Conservation (phyloP, 768 basidiomycete species). For the Leccinum aurantiacum region DNA sequence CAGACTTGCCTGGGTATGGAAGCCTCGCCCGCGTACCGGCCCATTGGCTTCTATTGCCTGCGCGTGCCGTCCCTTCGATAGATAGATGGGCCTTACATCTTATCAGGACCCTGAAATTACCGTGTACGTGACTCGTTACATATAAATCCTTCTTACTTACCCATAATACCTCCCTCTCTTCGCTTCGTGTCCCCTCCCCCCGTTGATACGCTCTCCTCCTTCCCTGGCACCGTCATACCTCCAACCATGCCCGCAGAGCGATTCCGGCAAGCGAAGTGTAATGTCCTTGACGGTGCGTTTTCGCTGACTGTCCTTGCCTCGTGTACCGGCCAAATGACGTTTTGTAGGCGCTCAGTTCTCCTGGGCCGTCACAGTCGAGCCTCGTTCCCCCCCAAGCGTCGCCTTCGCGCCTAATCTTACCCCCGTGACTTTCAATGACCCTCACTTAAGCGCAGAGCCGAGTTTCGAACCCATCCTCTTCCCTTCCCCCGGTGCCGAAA, state of each 20-base stretch:
- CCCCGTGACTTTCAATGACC: slow-evolving; percentile 55
- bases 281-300: slow-evolving; percentile 37
- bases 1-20: slow-evolving; percentile 24
- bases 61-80: slow-evolving; percentile 30
- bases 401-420: slow-evolving; percentile 61
- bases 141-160: slow-evolving; percentile 30
- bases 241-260: slow-evolving; percentile 48
- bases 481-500: slow-evolving; percentile 44
- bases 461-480: slow-evolving; percentile 54
- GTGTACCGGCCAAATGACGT: slow-evolving; percentile 16
- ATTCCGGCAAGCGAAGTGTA: slow-evolving; percentile 37
- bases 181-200: slow-evolving; percentile 27
- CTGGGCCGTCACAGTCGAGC: slow-evolving; percentile 47
- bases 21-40: slow-evolving; percentile 19
- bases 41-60: slow-evolving; percentile 32
- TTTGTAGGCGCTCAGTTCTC: slow-evolving; percentile 42
- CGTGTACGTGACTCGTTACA: slow-evolving; percentile 33
- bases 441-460: slow-evolving; percentile 37
- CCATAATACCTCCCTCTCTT: slow-evolving; percentile 15
- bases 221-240: slow-evolving; percentile 26
- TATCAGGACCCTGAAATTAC: slow-evolving; percentile 35
- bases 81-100: slow-evolving; percentile 30
- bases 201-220: slow-evolving; percentile 22
- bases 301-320: not conserved
- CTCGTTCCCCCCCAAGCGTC: slow-evolving; percentile 39